These are phyloP conservation scores for Amesomyces nigricolor DNA, from an alignment of 2,329 filamentous ascomycete genomes.

Conservation along the genomic window DNA sequence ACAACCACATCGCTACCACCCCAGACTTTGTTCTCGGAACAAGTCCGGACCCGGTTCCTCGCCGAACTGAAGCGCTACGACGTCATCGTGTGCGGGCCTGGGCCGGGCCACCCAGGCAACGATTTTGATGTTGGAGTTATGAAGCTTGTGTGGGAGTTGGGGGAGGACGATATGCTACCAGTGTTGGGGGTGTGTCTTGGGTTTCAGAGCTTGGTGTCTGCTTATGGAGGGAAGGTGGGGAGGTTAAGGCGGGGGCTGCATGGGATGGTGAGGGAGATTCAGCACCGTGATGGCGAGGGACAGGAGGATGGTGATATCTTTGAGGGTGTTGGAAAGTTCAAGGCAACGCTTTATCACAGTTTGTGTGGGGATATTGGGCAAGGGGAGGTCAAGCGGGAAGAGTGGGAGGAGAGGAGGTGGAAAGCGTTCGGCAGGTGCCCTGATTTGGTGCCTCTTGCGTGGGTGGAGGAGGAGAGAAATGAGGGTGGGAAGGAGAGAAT, in stretches of 20 bases:
- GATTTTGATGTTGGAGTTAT: conserved; percentile 79
- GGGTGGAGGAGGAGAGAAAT: conserved; percentile 46
- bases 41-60: conserved; percentile 33
- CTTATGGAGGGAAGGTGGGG: conserved; percentile 61
- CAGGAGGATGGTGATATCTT: conserved; percentile 57
- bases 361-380: conserved; percentile 52
- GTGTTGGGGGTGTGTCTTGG: conserved; percentile 86
- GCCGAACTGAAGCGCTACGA: conserved; percentile 58
- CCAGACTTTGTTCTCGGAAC: conserved; percentile 31
- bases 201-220: conserved; percentile 73
- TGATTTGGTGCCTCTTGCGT: conserved; percentile 55
- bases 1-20: conserved; percentile 40
- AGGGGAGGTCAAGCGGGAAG: conserved; percentile 32
- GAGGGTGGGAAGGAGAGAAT: conserved; percentile 44
- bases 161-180: conserved; percentile 57
- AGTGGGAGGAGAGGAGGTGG: conserved; percentile 41
- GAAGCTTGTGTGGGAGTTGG: conserved; percentile 65
- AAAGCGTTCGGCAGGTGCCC: conserved; percentile 30
- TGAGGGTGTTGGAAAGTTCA: conserved; percentile 50
- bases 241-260: conserved; percentile 70
- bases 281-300: conserved; percentile 39
- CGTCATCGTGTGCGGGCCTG: conserved; percentile 84
- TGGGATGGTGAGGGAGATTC: conserved; percentile 68
- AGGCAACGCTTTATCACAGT: conserved; percentile 73
- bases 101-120: conserved; percentile 73